phyloP scores from a whole-genome alignment of 2,329 filamentous ascomycete genomes.

The Colletotrichum cordylinicola region DNA sequence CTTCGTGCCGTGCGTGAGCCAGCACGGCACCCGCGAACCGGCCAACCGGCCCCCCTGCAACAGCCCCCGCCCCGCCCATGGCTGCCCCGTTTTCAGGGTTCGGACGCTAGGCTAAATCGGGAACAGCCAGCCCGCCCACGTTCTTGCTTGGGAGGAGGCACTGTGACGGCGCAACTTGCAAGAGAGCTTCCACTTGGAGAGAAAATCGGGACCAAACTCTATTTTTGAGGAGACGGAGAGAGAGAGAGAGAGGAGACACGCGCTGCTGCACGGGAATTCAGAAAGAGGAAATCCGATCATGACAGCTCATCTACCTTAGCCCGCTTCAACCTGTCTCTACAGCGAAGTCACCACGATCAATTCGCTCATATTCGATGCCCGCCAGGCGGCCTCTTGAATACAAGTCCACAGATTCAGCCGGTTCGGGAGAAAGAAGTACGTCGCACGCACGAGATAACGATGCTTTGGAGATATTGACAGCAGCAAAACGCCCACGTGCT shows the following conservation, averaged over 20 bases:
- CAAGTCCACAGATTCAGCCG: neutral
- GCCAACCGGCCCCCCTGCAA: neutral
- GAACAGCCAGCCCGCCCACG: neutral
- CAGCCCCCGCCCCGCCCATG: neutral
- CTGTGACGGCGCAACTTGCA: neutral
- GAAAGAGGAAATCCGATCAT: neutral
- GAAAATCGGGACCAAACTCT: slow-evolving; percentile 3
- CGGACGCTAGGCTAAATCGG: slow-evolving; percentile 2
- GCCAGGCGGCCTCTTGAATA: neutral
- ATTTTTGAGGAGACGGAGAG: neutral
- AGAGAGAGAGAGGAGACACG: neutral
- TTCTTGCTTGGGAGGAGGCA: neutral
- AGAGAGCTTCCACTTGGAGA: neutral
- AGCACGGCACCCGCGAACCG: neutral
- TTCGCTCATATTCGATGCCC: neutral
- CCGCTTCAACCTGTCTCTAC: neutral
- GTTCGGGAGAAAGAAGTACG: neutral
- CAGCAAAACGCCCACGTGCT: slow-evolving; percentile 13
- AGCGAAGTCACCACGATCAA: neutral
- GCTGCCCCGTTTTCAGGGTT: neutral
- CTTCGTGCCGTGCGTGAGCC: neutral
- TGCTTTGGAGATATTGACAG: neutral
- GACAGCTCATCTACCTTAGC: neutral
- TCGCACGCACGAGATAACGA: no score
- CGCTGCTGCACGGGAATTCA: neutral